A percentile compares a stretch with the other conserved stretches of the same genome.
Evolutionary conservation across 1,139 yeast species (phyloP).

Genomic region (Hemisphaericaspora xylofermentans): DNA sequence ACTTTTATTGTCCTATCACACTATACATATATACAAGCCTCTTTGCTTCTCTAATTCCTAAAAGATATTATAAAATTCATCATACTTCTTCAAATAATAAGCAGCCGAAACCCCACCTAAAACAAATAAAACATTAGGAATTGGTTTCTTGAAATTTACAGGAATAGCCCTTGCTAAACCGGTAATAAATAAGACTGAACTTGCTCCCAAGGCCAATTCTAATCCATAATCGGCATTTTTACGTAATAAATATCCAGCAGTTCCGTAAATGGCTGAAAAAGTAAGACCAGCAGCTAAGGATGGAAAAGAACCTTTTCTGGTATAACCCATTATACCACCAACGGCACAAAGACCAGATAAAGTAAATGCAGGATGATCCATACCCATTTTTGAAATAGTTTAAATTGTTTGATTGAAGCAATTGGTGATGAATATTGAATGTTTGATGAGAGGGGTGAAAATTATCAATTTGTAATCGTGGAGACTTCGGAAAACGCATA

Average conservation of each 20-base stretch:
- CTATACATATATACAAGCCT: neutral
- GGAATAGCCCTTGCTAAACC: conserved; percentile 69
- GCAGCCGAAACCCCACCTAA: conserved; percentile 66
- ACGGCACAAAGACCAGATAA: conserved; percentile 70
- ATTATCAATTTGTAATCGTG: neutral
- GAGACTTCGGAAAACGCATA: neutral
- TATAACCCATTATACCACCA: conserved; percentile 74
- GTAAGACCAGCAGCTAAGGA: conserved; percentile 78
- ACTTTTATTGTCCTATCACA: neutral
- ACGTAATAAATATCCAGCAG: conserved; percentile 74
- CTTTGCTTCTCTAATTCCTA: neutral
- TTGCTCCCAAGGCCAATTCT: conserved; percentile 74
- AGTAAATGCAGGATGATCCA: conserved; percentile 81
- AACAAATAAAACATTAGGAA: conserved; percentile 65
- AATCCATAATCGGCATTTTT: conserved; percentile 78
- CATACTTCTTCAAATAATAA: conserved; percentile 69
- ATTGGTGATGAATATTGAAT: neutral
- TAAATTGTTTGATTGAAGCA: neutral
- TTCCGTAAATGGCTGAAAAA: conserved; percentile 67
- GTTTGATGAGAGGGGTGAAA: neutral
- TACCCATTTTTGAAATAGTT: conserved; percentile 14
- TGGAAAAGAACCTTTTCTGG: conserved; percentile 73
- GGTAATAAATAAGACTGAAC: conserved; percentile 62
- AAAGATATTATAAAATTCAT: conserved; percentile 52
- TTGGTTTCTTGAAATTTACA: conserved; percentile 62